Evolutionary conservation across 78 protist species (phyloP).

Genomic region (Salpingoeca rosetta): DNA sequence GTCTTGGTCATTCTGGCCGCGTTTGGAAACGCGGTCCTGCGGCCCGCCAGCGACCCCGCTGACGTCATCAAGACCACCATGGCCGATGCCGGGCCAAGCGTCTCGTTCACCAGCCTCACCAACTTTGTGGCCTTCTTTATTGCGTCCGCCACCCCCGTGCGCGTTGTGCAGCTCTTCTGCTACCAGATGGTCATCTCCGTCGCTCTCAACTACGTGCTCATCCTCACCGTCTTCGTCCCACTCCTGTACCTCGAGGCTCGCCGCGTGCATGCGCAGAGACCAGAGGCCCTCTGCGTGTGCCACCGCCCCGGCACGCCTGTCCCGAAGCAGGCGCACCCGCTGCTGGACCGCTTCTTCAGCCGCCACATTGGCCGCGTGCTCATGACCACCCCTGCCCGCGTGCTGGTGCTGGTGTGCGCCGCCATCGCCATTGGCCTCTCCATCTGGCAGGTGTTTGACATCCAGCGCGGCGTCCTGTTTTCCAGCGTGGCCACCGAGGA

Average conservation of each 20-base stretch:
- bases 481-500: background rate
- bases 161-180: background rate
- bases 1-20: background rate
- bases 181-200: background rate
- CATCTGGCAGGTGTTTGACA: background rate
- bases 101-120: background rate
- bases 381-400: background rate
- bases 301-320: background rate
- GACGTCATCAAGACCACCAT: background rate
- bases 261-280: background rate
- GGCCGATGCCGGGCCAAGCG: background rate
- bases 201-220: background rate
- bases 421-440: background rate
- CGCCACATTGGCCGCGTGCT: background rate
- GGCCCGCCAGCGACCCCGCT: too few species aligned
- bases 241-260: background rate
- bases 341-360: background rate
- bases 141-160: background rate
- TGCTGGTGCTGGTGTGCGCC: background rate
- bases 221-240: background rate
- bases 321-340: background rate
- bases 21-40: background rate
- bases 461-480: background rate
- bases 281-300: background rate
- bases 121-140: background rate